Conservation (phyloP, 169 alveolate species). For the Plasmodium relictum region DNA sequence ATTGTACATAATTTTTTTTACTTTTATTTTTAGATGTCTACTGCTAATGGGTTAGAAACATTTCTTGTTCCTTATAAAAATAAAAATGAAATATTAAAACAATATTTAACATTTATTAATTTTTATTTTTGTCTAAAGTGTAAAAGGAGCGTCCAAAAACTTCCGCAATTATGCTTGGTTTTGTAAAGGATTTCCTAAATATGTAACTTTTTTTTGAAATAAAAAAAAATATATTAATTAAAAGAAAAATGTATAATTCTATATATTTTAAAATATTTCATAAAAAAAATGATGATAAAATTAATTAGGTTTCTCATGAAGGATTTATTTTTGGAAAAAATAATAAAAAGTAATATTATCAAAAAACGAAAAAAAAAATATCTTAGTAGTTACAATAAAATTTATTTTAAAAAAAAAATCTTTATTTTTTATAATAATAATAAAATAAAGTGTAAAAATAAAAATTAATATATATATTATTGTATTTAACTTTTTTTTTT, state of each 20-base stretch:
- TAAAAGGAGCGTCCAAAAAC: constrained; percentile 63
- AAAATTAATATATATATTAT: not conserved
- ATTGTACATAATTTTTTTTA: not conserved
- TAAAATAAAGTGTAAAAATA: not conserved
- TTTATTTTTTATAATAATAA: not conserved
- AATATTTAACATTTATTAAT: not conserved
- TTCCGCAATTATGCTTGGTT: constrained; percentile 76
- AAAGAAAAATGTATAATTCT: not conserved
- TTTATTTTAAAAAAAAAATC: too few species aligned
- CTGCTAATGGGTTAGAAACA: constrained; percentile 76
- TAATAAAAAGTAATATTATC: constrained; percentile 34
- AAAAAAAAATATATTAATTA: not conserved
- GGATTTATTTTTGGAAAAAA: constrained; percentile 77
- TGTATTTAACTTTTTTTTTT: not conserved
- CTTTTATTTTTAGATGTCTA: constrained; percentile 57
- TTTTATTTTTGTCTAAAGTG: constrained; percentile 29
- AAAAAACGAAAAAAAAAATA: constrained; percentile 3
- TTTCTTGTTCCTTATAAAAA: not conserved
- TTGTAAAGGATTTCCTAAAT: constrained; percentile 77
- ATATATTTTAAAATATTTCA: not conserved
- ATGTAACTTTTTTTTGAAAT: constrained; percentile 23
- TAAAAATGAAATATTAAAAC: constrained; percentile 1
- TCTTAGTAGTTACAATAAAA: not conserved
- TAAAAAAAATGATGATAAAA: constrained; percentile 5
- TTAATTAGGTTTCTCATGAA: constrained; percentile 69